Conservation (phyloP, 2,329 filamentous ascomycete species). For the Colletotrichum phormii region DNA sequence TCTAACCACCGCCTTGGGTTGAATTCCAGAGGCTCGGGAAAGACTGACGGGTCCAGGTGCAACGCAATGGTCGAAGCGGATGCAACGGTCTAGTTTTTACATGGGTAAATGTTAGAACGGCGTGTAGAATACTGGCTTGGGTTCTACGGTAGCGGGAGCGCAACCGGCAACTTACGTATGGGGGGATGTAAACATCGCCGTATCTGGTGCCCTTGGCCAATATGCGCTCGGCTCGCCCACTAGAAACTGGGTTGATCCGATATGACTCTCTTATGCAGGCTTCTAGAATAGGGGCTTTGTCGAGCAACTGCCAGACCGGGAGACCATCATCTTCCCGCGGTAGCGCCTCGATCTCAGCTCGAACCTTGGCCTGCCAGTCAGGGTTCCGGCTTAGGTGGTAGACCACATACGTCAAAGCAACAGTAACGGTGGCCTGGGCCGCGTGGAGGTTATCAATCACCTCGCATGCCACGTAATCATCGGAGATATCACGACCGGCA, state of each 20-base stretch:
- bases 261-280: neutral
- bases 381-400: neutral
- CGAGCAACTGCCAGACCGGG: neutral
- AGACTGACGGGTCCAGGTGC: neutral
- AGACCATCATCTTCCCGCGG: neutral
- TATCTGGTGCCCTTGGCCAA: neutral
- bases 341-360: neutral
- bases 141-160: neutral
- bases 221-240: neutral
- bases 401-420: neutral
- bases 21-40: neutral
- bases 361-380: neutral
- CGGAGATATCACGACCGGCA: neutral
- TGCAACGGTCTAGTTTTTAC: neutral
- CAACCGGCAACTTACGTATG: neutral
- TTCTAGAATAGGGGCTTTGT: neutral
- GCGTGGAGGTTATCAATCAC: neutral
- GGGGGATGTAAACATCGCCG: neutral
- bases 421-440: neutral
- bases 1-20: neutral
- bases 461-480: neutral
- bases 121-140: neutral
- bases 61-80: neutral
- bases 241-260: neutral
- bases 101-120: neutral